A percentile compares a stretch with the other conserved stretches of the same genome.
Conservation (phyloP, 106 monocot species). For the Acanthochlamys bracteata region DNA sequence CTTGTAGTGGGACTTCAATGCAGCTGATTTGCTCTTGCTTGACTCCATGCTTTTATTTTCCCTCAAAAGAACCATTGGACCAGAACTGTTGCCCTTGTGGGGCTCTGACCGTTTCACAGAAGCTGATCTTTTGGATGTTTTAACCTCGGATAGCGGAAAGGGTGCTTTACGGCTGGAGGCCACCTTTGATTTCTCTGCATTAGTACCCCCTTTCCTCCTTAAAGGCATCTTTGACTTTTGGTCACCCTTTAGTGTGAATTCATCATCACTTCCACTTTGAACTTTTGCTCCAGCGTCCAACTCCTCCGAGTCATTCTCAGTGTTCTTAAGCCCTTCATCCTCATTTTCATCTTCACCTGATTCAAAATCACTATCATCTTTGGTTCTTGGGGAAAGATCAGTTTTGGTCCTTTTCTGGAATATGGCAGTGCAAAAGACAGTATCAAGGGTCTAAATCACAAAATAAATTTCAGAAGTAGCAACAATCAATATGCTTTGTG, state of each 20-base stretch:
- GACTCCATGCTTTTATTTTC: slow-evolving; percentile 36
- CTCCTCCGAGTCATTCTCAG: slow-evolving; percentile 23
- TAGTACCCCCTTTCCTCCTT: slow-evolving; percentile 8
- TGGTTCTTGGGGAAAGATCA: slow-evolving; percentile 6
- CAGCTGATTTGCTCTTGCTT: slow-evolving; percentile 24
- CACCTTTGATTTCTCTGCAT: slow-evolving; percentile 16
- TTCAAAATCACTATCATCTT: slow-evolving; percentile 10
- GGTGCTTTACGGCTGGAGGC: slow-evolving; percentile 21
- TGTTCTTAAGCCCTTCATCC: slow-evolving; percentile 13
- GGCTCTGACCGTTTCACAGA: slow-evolving; percentile 11
- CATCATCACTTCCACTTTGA: slow-evolving; percentile 13
- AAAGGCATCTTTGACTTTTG: slow-evolving; percentile 21
- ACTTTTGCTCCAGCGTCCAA: slow-evolving; percentile 21
- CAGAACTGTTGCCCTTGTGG: slow-evolving; percentile 26
- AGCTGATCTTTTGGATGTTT: slow-evolving; percentile 26
- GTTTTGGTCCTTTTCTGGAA: slow-evolving; percentile 20
- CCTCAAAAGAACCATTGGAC: slow-evolving; percentile 63
- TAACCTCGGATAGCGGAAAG: slow-evolving; percentile 9
- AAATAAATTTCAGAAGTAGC: background rate
- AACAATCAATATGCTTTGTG: too few species aligned
- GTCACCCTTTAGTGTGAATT: slow-evolving; percentile 12
- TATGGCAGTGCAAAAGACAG: background rate
- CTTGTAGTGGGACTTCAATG: slow-evolving; percentile 20
- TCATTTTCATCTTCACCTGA: slow-evolving; percentile 17
- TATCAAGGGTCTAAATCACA: background rate